These are phyloP conservation scores for Epithele typhae DNA, from an alignment of 768 basidiomycete species.

Conservation along the genomic window DNA sequence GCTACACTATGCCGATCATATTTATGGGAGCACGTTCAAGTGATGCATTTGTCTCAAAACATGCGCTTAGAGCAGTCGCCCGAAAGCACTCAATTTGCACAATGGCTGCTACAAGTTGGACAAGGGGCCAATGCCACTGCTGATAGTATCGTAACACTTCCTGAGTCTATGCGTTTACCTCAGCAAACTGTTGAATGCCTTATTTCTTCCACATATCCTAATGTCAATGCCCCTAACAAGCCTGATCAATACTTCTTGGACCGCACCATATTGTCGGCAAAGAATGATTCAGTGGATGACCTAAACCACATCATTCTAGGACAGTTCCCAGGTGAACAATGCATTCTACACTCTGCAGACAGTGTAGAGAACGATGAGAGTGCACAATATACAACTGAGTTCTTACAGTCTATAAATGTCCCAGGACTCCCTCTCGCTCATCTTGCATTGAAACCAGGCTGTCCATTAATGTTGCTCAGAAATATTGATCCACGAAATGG, in stretches of 20 bases:
- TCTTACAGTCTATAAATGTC: slow-evolving; percentile 28
- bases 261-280: slow-evolving; percentile 26
- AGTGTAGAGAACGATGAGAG: background rate
- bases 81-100: slow-evolving; percentile 4
- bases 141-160: background rate
- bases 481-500: slow-evolving; percentile 36
- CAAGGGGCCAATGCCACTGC: slow-evolving; percentile 4
- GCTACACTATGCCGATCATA: slow-evolving; percentile 13
- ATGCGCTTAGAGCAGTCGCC: background rate
- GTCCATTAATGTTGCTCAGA: slow-evolving; percentile 38
- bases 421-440: slow-evolving; percentile 34
- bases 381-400: slow-evolving; percentile 12
- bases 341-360: slow-evolving; percentile 20
- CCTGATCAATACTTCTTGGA: slow-evolving; percentile 26
- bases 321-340: slow-evolving; percentile 16
- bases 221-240: slow-evolving; percentile 26
- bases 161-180: background rate
- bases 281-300: slow-evolving; percentile 15
- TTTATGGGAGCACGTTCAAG: slow-evolving; percentile 1
- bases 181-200: background rate
- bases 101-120: slow-evolving; percentile 16
- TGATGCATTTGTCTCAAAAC: background rate
- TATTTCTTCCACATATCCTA: slow-evolving; percentile 7
- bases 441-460: slow-evolving; percentile 11
- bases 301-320: slow-evolving; percentile 24